These are phyloP conservation scores for Peziza echinospora DNA, from an alignment of 495 filamentous ascomycete species.

Conservation along the genomic window DNA sequence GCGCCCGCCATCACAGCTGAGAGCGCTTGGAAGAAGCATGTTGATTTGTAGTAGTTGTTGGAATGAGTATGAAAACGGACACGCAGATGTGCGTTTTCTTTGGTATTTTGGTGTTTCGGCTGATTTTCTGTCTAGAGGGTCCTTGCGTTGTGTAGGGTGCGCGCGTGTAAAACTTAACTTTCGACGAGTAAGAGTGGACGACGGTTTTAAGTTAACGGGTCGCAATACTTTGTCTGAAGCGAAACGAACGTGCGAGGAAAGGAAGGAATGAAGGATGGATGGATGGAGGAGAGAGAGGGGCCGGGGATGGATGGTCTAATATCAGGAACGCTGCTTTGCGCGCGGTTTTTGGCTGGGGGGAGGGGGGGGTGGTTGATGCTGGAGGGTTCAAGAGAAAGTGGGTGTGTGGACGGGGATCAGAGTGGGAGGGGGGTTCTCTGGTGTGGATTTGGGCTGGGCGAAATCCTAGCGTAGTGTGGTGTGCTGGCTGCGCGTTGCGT, in stretches of 20 bases:
- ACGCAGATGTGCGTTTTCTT: not conserved
- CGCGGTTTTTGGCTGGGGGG: not conserved
- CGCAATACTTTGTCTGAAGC: not conserved
- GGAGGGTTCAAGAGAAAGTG: not conserved
- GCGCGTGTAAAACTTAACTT: not conserved
- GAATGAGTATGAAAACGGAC: too few species aligned
- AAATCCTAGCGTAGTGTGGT: not conserved
- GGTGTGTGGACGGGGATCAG: not conserved
- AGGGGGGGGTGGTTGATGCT: not conserved
- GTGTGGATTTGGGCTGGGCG: not conserved
- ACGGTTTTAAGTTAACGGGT: not conserved
- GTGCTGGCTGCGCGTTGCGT: not conserved
- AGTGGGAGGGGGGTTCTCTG: not conserved
- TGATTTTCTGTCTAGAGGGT: not conserved
- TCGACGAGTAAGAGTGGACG: not conserved
- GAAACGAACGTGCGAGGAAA: not conserved
- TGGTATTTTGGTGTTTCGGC: not conserved
- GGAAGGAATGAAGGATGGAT: not conserved
- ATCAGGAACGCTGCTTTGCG: not conserved
- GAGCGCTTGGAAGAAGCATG: constrained; percentile 19
- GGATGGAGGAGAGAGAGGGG: not conserved
- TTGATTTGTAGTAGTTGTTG: constrained; percentile 5
- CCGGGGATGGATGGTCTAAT: not conserved
- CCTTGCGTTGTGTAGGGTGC: not conserved
- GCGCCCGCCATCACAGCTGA: constrained; percentile 16